phyloP scores from a whole-genome alignment of 2,329 filamentous ascomycete genomes.

The Dendrostoma leiphaemia region DNA sequence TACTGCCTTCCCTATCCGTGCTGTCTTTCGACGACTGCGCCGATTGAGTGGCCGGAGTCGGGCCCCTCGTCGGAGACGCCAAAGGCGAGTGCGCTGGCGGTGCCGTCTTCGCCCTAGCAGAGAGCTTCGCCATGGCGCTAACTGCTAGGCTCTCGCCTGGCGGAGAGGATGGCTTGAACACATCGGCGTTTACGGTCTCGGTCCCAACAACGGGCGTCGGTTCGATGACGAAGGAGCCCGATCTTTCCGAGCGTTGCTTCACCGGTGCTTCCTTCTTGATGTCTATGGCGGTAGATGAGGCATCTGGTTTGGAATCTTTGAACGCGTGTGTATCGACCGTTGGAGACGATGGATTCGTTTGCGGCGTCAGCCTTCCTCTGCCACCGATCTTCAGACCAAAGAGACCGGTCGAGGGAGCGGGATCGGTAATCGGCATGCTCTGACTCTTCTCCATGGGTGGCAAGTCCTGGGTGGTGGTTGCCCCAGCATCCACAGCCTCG shows the following conservation, averaged over 20 bases:
- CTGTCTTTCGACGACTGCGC: conserved; percentile 48
- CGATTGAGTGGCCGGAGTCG: conserved; percentile 44
- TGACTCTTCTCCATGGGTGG: conserved; percentile 56
- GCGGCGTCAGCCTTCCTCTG: conserved; percentile 28
- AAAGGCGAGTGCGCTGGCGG: conserved; percentile 42
- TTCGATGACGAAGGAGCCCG: conserved; percentile 60
- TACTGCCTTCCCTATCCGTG: conserved; percentile 36
- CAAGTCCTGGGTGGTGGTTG: conserved; percentile 36
- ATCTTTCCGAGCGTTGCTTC: conserved; percentile 32
- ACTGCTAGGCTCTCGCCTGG: conserved; percentile 59
- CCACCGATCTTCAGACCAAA: conserved; percentile 48
- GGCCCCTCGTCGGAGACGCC: conserved; percentile 34
- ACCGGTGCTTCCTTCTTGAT: conserved; percentile 38
- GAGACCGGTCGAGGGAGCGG: conserved; percentile 37
- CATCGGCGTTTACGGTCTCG: conserved; percentile 65
- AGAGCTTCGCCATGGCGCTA: conserved; percentile 65
- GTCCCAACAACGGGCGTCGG: conserved; percentile 66
- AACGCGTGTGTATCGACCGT: not conserved
- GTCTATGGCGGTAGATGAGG: conserved; percentile 49
- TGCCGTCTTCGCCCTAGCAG: conserved; percentile 57
- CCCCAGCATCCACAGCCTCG: conserved; percentile 39
- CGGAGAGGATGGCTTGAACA: conserved; percentile 55
- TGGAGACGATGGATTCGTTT: conserved; percentile 12
- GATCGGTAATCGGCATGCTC: conserved; percentile 45
- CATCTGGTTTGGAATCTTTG: conserved; percentile 28